Percentiles rank a stretch among this genome's conserved stretches.
Evolutionary conservation across 345 rosid species (phyloP).

Genomic region (Moricandia arvensis): DNA sequence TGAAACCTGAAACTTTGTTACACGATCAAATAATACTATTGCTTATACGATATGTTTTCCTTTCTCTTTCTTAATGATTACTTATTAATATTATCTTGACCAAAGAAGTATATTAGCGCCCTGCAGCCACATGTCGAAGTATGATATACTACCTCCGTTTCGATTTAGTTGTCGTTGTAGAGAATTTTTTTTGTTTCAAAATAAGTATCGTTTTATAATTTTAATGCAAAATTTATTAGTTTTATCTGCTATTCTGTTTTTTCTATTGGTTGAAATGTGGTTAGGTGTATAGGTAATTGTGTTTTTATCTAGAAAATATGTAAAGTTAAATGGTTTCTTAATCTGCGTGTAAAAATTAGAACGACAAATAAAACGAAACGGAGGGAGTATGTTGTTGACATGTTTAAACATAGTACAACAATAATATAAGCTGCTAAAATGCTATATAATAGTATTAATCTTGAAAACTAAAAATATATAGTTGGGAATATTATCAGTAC

Average conservation of each 20-base stretch:
- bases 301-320: too few relatives aligned
- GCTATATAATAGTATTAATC: background rate
- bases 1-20: constrained; percentile 4
- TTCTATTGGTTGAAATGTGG: too few relatives aligned
- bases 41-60: background rate
- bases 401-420: background rate
- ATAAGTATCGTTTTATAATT: too few relatives aligned
- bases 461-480: background rate
- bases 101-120: background rate
- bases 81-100: constrained; percentile 1
- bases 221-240: too few relatives aligned
- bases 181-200: too few relatives aligned
- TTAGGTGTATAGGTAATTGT: too few relatives aligned
- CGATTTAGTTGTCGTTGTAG: too few relatives aligned
- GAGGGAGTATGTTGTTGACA: background rate
- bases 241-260: too few relatives aligned
- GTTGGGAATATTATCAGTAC: constrained; percentile 11
- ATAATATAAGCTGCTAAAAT: background rate
- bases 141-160: too few relatives aligned
- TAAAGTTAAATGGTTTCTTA: too few relatives aligned
- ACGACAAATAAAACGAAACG: too few relatives aligned
- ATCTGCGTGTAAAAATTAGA: too few relatives aligned
- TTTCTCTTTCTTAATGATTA: background rate
- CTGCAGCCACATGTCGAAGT: constrained; percentile 1
- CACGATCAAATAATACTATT: background rate